Conservation (phyloP, 371 early-diverging fungal genomes). For the Conidiobolus incongruus region DNA sequence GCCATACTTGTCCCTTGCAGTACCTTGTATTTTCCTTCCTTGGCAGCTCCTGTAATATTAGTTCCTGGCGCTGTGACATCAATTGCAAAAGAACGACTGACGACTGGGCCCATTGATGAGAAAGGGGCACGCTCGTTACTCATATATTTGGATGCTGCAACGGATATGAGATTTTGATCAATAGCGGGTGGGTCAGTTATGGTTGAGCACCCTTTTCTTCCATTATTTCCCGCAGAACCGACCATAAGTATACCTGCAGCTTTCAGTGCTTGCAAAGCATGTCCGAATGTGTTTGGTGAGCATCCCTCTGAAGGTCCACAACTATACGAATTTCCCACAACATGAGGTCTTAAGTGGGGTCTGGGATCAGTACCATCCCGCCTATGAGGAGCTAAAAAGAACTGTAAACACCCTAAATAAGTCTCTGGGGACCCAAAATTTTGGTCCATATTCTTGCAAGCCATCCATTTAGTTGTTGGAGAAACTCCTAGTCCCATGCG, state of each 20-base stretch:
- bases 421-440: background rate
- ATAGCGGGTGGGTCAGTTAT: background rate
- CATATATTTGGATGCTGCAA: background rate
- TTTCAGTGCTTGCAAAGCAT: background rate
- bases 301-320: background rate
- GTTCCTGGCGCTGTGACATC: slow-evolving; percentile 11
- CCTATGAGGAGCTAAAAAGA: slow-evolving; percentile 2
- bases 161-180: background rate
- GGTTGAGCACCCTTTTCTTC: background rate
- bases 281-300: background rate
- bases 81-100: background rate
- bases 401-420: slow-evolving; percentile 2
- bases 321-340: background rate
- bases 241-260: background rate
- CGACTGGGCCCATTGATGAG: background rate
- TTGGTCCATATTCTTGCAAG: slow-evolving; percentile 2
- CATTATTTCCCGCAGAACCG: background rate
- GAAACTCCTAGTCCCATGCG: background rate
- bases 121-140: background rate
- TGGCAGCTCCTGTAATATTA: slow-evolving; percentile 13
- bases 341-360: background rate
- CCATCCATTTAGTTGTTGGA: slow-evolving; percentile 1
- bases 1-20: slow-evolving; percentile 37
- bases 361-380: background rate
- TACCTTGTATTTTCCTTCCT: background rate